Base-by-base conservation (phyloP, 106 monocot genomes). In the Phalaenopsis equestris region DNA sequence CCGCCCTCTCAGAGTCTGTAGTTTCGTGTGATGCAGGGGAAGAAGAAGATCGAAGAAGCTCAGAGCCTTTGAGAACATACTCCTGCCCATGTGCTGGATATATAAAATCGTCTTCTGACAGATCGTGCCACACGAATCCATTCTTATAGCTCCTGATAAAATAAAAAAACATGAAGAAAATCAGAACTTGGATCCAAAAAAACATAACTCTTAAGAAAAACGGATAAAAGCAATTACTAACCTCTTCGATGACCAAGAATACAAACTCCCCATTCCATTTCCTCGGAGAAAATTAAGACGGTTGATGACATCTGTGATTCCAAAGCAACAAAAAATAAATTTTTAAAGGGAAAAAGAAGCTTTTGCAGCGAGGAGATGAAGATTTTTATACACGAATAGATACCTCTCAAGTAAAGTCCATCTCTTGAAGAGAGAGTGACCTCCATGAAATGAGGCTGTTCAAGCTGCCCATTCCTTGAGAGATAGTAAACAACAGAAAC, bases 101-200 rank as follows among this genome's bases (percentile, higher is more conserved):
- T 77, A 98, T 94, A 82, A 91, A 84, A 67, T 98, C 94, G 81
- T 89, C 88, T n/a, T 92, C 87, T 3, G 84, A 78, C 73, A 98
- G 90, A 79, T 98, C 97, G 64, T 98, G 94, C 97, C 97, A 98
- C 80, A 98, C 97, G 75, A 86, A 98, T 73, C 97, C 97, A 74
- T 94, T 93, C 83, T 89, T 96, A 82, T 96, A 96, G 80, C 90
- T 85, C 88, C 93, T 96, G 72, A 80, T 37, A 47, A 78, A 81
- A 61, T 75, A 36, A 15, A 2, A 2, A 47, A 21, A 21, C 74
- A 55, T n/a, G 18, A 21, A 14, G 0, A 23, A 55, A 38, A 79
- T 39, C 2, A 80, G 15, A 17, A 41, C 21, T 30, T 39, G 36
- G n/a, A 42, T 17, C 39, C 36, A 61, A 42, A 2, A 3, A 1